A percentile compares a stretch with the other conserved stretches of the same genome.
phyloP scores from a whole-genome alignment of 1,139 yeast species.

The Geotrichum reessii region DNA sequence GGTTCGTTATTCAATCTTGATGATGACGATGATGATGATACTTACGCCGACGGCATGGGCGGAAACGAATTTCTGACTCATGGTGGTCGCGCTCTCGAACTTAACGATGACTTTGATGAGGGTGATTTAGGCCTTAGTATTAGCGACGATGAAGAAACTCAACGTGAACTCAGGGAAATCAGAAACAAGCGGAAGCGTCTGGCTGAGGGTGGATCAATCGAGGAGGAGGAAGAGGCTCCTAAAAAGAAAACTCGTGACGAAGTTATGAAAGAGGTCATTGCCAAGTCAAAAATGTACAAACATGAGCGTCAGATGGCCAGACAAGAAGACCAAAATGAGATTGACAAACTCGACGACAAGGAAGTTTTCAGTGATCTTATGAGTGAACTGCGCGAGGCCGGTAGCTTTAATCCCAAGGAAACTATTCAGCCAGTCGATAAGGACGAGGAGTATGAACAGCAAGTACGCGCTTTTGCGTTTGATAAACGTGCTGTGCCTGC shows the following conservation, averaged over 20 bases:
- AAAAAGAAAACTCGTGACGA: slow-evolving; percentile 85
- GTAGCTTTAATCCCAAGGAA: slow-evolving; percentile 24
- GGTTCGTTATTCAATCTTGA: slow-evolving; percentile 62
- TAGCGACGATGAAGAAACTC: slow-evolving; percentile 40
- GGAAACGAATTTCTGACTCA: slow-evolving; percentile 59
- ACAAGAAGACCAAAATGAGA: slow-evolving; percentile 61
- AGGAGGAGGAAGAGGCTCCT: slow-evolving; percentile 40
- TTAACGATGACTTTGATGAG: slow-evolving; percentile 47
- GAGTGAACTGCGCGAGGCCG: slow-evolving; percentile 46
- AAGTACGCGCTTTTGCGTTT: slow-evolving; percentile 70
- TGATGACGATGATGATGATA: slow-evolving; percentile 63
- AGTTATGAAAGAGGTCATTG: slow-evolving; percentile 94
- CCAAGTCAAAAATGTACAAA: slow-evolving; percentile 86
- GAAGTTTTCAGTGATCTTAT: slow-evolving; percentile 70
- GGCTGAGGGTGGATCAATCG: slow-evolving; percentile 33
- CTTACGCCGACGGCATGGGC: slow-evolving; percentile 31
- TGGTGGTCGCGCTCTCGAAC: slow-evolving; percentile 62
- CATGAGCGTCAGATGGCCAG: slow-evolving; percentile 80
- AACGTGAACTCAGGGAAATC: slow-evolving; percentile 19
- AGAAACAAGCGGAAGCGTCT: slow-evolving; percentile 15
- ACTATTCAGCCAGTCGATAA: slow-evolving; percentile 32
- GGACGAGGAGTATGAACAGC: slow-evolving; percentile 63
- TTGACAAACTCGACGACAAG: slow-evolving; percentile 75
- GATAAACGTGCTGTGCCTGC: slow-evolving; percentile 93
- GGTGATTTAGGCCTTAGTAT: slow-evolving; percentile 43